These are phyloP conservation scores for Coemansia javaensis DNA, from an alignment of 192 early-diverging fungal genomes.

Conservation along the genomic window DNA sequence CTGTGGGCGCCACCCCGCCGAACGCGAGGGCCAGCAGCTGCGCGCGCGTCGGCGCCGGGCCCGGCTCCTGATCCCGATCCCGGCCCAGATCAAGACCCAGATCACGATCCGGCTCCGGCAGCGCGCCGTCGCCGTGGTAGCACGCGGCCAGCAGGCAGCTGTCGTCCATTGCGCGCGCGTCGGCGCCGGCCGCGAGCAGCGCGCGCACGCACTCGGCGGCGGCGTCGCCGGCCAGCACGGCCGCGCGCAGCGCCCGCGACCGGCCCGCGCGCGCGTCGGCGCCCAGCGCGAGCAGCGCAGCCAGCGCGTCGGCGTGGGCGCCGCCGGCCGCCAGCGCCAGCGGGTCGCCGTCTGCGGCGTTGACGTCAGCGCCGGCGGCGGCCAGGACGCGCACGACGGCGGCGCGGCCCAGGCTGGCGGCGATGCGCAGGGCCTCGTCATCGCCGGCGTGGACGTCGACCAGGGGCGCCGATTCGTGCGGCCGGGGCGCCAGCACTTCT, in stretches of 20 bases:
- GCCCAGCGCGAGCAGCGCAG: conserved; percentile 22
- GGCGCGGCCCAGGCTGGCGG: conserved; percentile 22
- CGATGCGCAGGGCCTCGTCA: conserved; percentile 31
- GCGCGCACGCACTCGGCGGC: conserved; percentile 9
- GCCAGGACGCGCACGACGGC: conserved; percentile 17
- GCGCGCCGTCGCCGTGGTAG: conserved; percentile 40
- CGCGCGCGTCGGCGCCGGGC: background rate
- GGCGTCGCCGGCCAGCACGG: conserved; percentile 38
- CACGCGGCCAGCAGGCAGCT: conserved; percentile 39
- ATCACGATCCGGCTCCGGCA: conserved; percentile 5
- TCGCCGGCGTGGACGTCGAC: conserved; percentile 28
- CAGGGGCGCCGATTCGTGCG: too few relatives aligned
- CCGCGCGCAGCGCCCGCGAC: conserved; percentile 33
- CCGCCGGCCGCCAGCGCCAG: conserved; percentile 28
- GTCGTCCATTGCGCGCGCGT: conserved; percentile 20
- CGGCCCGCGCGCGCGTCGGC: conserved; percentile 18
- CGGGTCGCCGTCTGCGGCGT: conserved; percentile 20
- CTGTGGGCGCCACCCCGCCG: background rate
- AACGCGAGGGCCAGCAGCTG: background rate
- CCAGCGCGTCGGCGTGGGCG: conserved; percentile 6
- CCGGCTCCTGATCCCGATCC: too few relatives aligned
- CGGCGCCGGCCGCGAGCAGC: conserved; percentile 29
- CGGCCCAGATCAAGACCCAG: too few relatives aligned
- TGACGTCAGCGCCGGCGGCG: conserved; percentile 20
- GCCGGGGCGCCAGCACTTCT: too few relatives aligned